These are phyloP conservation scores for Hyaloscypha bicolor DNA, from an alignment of 495 filamentous ascomycete genomes.

Conservation along the genomic window DNA sequence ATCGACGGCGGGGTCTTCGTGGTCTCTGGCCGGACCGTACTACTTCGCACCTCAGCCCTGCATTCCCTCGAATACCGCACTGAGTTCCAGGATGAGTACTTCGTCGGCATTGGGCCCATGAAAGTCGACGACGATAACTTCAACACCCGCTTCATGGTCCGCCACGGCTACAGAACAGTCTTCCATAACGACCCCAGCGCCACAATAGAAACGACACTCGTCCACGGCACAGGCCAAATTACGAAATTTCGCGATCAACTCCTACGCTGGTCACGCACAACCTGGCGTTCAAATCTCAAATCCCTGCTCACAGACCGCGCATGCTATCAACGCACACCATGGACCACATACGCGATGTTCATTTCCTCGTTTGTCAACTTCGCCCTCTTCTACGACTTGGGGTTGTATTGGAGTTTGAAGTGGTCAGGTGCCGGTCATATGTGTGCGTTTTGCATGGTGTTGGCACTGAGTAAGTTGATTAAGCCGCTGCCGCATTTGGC, in stretches of 20 bases:
- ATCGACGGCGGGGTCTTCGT: conserved; percentile 59
- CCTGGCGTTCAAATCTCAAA: conserved; percentile 64
- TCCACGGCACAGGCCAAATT: conserved; percentile 35
- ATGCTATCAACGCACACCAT: conserved; percentile 51
- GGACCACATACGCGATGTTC: conserved; percentile 64
- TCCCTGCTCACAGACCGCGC: conserved; percentile 53
- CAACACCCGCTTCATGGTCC: conserved; percentile 63
- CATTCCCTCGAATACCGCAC: conserved; percentile 46
- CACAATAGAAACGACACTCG: conserved; percentile 62
- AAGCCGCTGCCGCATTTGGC: conserved; percentile 60
- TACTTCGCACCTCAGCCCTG: conserved; percentile 51
- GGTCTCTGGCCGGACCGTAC: conserved; percentile 55
- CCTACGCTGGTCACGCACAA: conserved; percentile 63
- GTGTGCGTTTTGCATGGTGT: not conserved
- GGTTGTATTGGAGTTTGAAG: not conserved
- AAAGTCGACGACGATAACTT: conserved; percentile 74
- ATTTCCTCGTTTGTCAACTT: conserved; percentile 61
- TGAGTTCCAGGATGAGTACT: conserved; percentile 59
- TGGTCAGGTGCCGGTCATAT: not conserved
- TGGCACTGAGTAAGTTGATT: conserved; percentile 50
- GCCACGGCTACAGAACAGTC: conserved; percentile 57
- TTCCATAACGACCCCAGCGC: conserved; percentile 62
- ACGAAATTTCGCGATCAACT: conserved; percentile 62
- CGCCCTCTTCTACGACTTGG: conserved; percentile 54
- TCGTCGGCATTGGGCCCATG: conserved; percentile 49